Percentiles rank a stretch among this genome's conserved stretches.
phyloP scores from a whole-genome alignment of 192 early-diverging fungal genomes.

The Backusella morwellensis region DNA sequence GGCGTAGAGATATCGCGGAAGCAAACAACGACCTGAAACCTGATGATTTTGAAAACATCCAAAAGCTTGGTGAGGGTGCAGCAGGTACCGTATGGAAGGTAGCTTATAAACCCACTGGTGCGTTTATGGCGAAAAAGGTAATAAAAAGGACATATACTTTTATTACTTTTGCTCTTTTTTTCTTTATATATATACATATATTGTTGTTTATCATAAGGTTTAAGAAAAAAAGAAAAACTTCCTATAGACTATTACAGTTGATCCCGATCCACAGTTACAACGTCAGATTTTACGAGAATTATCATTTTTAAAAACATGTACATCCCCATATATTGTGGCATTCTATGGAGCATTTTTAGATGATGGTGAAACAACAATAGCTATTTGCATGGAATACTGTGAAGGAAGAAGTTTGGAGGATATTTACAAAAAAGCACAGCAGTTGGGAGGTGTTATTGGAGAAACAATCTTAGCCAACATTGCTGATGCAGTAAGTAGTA shows the following conservation, averaged over 20 bases:
- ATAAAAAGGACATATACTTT: conserved; percentile 13
- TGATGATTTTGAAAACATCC: conserved; percentile 73
- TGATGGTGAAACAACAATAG: conserved; percentile 73
- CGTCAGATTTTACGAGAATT: conserved; percentile 89
- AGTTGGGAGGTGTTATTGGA: conserved; percentile 71
- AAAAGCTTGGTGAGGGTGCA: conserved; percentile 88
- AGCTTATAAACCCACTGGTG: conserved; percentile 62
- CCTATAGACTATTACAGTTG: conserved; percentile 53
- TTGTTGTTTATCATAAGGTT: background rate
- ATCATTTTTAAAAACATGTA: conserved; percentile 81
- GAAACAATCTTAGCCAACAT: conserved; percentile 89
- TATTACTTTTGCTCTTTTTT: background rate
- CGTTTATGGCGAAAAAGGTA: conserved; percentile 94
- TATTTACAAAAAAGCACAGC: conserved; percentile 75
- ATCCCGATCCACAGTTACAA: conserved; percentile 65
- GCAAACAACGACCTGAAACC: conserved; percentile 32
- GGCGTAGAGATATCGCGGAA: conserved; percentile 29
- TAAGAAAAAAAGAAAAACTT: conserved; percentile 13
- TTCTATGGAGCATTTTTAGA: conserved; percentile 91
- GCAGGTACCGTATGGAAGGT: conserved; percentile 93
- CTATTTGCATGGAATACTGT: conserved; percentile 97
- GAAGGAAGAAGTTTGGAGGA: conserved; percentile 89
- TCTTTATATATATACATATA: background rate
- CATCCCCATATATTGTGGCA: conserved; percentile 88
- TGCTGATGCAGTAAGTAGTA: conserved; percentile 61